phyloP scores from a whole-genome alignment of 176 grass and related monocot genomes.

The Coix lacrymajobi region DNA sequence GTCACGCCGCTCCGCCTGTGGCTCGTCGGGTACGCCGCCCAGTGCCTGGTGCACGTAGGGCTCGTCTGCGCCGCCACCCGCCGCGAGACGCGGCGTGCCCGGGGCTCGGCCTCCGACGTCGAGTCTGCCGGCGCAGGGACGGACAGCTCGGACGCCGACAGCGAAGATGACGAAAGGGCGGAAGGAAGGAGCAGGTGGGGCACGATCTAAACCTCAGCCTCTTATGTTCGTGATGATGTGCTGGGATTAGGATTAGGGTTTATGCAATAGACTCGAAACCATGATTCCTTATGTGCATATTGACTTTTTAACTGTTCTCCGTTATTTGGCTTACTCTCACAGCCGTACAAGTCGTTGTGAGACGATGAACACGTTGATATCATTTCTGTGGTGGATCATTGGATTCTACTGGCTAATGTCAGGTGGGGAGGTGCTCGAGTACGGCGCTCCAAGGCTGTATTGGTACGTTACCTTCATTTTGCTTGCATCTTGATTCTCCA shows the following conservation, averaged over 20 bases:
- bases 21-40: constrained; percentile 64
- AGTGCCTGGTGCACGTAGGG: constrained; percentile 83
- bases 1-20: constrained; percentile 68
- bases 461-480: constrained; percentile 48
- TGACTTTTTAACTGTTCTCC: background rate
- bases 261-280: constrained; percentile 1
- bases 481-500: background rate
- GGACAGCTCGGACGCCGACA: constrained; percentile 34
- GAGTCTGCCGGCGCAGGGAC: constrained; percentile 21
- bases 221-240: background rate
- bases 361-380: constrained; percentile 73
- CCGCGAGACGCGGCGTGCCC: background rate
- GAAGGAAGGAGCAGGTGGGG: constrained; percentile 39
- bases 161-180: constrained; percentile 12
- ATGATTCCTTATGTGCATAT: background rate
- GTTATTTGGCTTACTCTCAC: constrained; percentile 17
- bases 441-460: constrained; percentile 77
- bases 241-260: constrained; percentile 21
- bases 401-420: constrained; percentile 93
- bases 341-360: constrained; percentile 68
- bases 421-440: constrained; percentile 58
- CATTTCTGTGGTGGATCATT: constrained; percentile 95
- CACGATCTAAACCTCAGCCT: constrained; percentile 9
- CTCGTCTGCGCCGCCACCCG: constrained; percentile 54
- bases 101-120: constrained; percentile 19